Conservation (phyloP, 2,329 filamentous ascomycete species). For the Paracorniculantispora psalliotae region DNA sequence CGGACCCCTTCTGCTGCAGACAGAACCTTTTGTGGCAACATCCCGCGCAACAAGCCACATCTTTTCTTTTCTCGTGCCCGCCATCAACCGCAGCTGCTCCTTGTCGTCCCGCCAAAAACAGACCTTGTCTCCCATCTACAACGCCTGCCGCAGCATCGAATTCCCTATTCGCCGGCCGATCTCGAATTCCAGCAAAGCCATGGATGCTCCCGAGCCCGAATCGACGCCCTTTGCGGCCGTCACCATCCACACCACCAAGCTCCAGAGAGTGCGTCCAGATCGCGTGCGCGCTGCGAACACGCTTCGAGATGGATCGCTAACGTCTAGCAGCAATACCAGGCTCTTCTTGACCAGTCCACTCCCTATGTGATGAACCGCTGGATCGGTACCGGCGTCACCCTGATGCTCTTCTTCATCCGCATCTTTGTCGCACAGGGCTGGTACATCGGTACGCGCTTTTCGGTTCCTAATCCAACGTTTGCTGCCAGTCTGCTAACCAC, state of each 20-base stretch:
- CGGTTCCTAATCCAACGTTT: background rate
- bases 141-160: background rate
- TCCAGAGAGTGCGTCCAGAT: constrained; percentile 58
- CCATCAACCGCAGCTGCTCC: background rate
- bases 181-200: constrained; percentile 33
- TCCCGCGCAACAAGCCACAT: constrained; percentile 11
- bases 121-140: background rate
- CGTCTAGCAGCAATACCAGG: constrained; percentile 74
- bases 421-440: constrained; percentile 93
- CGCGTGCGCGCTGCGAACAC: background rate
- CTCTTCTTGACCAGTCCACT: constrained; percentile 87
- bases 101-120: background rate
- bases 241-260: constrained; percentile 73
- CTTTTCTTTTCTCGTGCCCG: background rate
- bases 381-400: constrained; percentile 70
- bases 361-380: constrained; percentile 88
- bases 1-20: constrained; percentile 6
- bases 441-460: constrained; percentile 74
- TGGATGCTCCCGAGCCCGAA: constrained; percentile 85
- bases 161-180: background rate
- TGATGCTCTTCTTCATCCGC: constrained; percentile 79
- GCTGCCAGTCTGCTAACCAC: background rate
- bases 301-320: constrained; percentile 18
- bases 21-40: constrained; percentile 13
- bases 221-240: constrained; percentile 90